Evolutionary conservation across 148 eudicot species (phyloP), one percentile per base, ranked within the genome.

Genomic region (Gaultheria prostrata): DNA sequence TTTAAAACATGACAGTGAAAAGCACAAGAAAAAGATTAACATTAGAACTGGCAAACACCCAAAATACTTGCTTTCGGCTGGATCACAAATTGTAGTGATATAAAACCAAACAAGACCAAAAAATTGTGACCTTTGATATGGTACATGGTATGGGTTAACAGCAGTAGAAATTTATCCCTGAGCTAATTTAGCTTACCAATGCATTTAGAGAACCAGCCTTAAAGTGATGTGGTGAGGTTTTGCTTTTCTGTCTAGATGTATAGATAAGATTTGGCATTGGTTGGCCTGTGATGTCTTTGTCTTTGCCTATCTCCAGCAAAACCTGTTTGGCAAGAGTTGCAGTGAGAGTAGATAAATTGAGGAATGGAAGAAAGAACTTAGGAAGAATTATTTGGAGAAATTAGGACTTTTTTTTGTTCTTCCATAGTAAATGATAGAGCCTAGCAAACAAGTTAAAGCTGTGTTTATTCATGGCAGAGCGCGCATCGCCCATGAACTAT

Each of bases 151-250:
- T 8, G 12, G 12, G 12, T 2, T 8, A 50, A 39, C 43, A 39
- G 6, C 43, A 39, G 43, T 39, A 1, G 43, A 39, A 39, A 39
- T 5, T 39, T 21, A 6, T 9, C 9, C 63, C 15, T 20, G n/a
- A 1, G 67, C 28, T 61, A 3, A n/a, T 21, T 7, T 21, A 67
- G 54, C 84, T 72, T 87, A 95, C 97, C 84, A 95, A 71, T 35
- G 92, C 79, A 84, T 95, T 95, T 12, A 95, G 95, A 20, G 98
- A 98, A 32, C 98, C 98, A 0, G 95, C 98, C 89, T 95, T 95
- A 80, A 93, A 95, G 69, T 87, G 88, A 86, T 95, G 98, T 56
- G 91, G 91, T 33, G 85, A 80, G 0, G 21, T 1, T 74, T 51
- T 89, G 63, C 85, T 91, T 83, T 95, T 95, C 84, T 93, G 91